Conservation (phyloP, 352 stramenopile species). For the Phytophthora aleatoria region DNA sequence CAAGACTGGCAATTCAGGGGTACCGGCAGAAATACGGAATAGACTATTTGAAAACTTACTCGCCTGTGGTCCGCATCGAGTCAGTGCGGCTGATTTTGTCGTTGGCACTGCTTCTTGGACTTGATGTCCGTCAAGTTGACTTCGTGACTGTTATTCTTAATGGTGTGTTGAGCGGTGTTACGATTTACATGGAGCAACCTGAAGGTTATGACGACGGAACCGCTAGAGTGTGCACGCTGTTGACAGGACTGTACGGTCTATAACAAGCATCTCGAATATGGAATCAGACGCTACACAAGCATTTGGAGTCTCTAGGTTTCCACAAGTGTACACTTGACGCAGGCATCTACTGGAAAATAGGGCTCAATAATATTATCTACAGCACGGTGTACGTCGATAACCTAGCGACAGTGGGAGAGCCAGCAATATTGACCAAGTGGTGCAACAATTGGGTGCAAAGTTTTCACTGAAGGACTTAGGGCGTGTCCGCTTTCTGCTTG, state of each 20-base stretch:
- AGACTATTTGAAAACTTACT: background rate
- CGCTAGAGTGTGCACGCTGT: no score
- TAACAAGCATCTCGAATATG: background rate
- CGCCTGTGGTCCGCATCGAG: no score
- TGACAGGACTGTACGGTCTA: background rate
- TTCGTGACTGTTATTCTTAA: no score
- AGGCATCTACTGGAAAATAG: slow-evolving; percentile 2
- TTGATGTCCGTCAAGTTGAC: no score
- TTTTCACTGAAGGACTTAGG: slow-evolving; percentile 3
- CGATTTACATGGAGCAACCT: no score
- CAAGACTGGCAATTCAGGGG: background rate
- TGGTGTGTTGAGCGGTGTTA: no score
- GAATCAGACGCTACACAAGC: background rate
- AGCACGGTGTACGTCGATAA: background rate
- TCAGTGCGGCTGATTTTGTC: no score
- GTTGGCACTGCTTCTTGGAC: no score
- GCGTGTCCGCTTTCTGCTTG: background rate
- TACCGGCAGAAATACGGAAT: background rate
- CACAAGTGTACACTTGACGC: background rate
- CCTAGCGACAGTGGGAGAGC: no score
- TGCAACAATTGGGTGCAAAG: background rate
- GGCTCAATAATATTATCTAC: background rate
- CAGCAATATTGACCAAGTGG: background rate
- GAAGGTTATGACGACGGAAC: no score
- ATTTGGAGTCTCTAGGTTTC: background rate